phyloP scores from a whole-genome alignment of 495 filamentous ascomycete species.

The Xylaria acuta region DNA sequence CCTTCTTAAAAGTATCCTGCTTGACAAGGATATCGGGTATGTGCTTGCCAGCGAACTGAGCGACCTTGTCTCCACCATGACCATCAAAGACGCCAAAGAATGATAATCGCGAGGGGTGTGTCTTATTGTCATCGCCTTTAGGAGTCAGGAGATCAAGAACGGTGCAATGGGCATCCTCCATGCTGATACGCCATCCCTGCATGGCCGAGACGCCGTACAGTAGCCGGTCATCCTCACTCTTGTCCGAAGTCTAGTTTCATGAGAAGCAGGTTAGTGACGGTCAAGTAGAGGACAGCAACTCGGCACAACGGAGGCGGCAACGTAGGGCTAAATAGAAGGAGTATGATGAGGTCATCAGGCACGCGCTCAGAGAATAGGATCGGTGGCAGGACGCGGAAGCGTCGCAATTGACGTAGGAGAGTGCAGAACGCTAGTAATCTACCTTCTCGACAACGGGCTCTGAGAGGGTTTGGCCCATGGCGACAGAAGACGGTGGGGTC shows the following conservation, averaged over 20 bases:
- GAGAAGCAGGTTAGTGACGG: conserved; percentile 15
- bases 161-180: conserved; percentile 95
- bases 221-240: conserved; percentile 91
- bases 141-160: conserved; percentile 82
- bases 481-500: conserved; percentile 28
- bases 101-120: conserved; percentile 75
- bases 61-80: conserved; percentile 96
- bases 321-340: conserved; percentile 28
- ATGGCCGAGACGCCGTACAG: conserved; percentile 95
- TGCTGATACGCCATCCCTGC: conserved; percentile 99
- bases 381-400: conserved; percentile 20
- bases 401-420: conserved; percentile 31
- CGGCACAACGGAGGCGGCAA: conserved; percentile 24
- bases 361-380: conserved; percentile 31
- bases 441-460: conserved; percentile 99
- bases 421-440: conserved; percentile 40
- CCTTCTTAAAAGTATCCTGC: conserved; percentile 89
- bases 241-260: conserved; percentile 72
- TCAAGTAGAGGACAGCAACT: conserved; percentile 16
- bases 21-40: conserved; percentile 93
- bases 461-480: conserved; percentile 99
- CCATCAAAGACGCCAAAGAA: conserved; percentile 99
- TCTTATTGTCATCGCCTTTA: conserved; percentile 61
- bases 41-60: conserved; percentile 88
- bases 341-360: conserved; percentile 33